Percentiles rank a stretch among this genome's conserved stretches.
These are phyloP conservation scores for Plantago elongata DNA, from an alignment of 257 asterid genomes.

Conservation along the genomic window DNA sequence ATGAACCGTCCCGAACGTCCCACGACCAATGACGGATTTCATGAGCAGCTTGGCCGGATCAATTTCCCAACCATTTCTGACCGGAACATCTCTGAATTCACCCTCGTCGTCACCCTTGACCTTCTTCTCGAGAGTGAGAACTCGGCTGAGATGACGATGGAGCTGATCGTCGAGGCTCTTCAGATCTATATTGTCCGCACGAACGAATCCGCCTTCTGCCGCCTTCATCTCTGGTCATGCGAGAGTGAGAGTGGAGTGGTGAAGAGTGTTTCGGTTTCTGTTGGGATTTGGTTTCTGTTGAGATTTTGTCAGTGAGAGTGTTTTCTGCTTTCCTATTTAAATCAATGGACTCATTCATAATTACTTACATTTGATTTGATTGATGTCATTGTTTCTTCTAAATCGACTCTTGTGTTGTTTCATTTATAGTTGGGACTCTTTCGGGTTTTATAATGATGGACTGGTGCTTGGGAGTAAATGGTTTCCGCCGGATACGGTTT, in stretches of 20 bases:
- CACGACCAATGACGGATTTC: slow-evolving; percentile 65
- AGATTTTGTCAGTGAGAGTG: slow-evolving; percentile 14
- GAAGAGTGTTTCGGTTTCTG: no score
- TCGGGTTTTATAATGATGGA: no score
- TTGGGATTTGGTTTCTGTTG: background rate
- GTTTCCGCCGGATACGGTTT: no score
- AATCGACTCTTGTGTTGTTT: no score
- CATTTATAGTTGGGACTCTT: no score
- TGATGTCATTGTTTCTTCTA: no score
- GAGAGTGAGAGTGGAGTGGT: no score
- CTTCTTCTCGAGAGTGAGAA: slow-evolving; percentile 44
- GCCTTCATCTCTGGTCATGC: slow-evolving; percentile 20
- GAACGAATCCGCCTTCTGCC: slow-evolving; percentile 38
- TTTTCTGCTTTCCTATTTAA: background rate
- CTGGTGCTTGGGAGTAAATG: no score
- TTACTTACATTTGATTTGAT: no score
- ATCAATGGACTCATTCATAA: no score
- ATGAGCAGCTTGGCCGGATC: slow-evolving; percentile 61
- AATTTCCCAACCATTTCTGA: slow-evolving; percentile 69
- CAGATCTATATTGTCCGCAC: slow-evolving; percentile 86
- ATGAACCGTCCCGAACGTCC: slow-evolving; percentile 79
- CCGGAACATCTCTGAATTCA: slow-evolving; percentile 43
- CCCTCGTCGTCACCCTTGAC: background rate
- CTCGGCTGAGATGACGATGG: slow-evolving; percentile 56
- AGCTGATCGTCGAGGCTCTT: slow-evolving; percentile 68